These are phyloP conservation scores for Datura wrightii DNA, from an alignment of 257 asterid genomes.

Conservation along the genomic window DNA sequence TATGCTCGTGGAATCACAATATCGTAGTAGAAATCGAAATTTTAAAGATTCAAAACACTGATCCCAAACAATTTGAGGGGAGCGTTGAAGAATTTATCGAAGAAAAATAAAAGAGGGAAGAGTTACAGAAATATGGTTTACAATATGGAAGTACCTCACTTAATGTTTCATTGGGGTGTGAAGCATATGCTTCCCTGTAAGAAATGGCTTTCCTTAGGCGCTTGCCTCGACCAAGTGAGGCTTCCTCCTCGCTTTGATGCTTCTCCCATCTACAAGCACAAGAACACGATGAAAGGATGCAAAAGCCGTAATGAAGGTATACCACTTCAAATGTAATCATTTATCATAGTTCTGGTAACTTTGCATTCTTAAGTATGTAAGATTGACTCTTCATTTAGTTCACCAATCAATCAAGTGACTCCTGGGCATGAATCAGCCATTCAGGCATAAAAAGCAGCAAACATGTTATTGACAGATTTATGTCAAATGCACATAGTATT, in stretches of 20 bases:
- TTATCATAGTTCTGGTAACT: neutral
- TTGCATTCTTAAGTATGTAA: neutral
- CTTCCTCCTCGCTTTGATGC: conserved; percentile 89
- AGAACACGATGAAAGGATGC: conserved; percentile 32
- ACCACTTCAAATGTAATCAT: conserved; percentile 24
- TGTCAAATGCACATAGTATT: conserved; percentile 11
- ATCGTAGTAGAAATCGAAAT: neutral
- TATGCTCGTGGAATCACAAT: conserved; percentile 24
- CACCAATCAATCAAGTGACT: neutral
- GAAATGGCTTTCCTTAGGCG: conserved; percentile 94
- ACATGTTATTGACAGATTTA: conserved; percentile 9
- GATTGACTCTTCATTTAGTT: conserved; percentile 24
- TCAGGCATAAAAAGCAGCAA: conserved; percentile 18
- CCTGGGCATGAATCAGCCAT: neutral
- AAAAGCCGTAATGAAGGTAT: conserved; percentile 21
- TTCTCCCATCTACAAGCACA: conserved; percentile 82
- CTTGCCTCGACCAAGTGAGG: conserved; percentile 98
- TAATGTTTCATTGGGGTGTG: conserved; percentile 63
- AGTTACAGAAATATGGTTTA: conserved; percentile 27
- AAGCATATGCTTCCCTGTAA: conserved; percentile 84
- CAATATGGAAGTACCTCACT: conserved; percentile 58
- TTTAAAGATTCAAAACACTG: neutral
- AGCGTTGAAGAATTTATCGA: neutral
- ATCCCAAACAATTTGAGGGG: neutral
- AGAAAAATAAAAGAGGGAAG: neutral